Percentiles rank a stretch among this genome's conserved stretches.
phyloP scores from a whole-genome alignment of 176 grass and related monocot genomes.

The Raddia guianensis region DNA sequence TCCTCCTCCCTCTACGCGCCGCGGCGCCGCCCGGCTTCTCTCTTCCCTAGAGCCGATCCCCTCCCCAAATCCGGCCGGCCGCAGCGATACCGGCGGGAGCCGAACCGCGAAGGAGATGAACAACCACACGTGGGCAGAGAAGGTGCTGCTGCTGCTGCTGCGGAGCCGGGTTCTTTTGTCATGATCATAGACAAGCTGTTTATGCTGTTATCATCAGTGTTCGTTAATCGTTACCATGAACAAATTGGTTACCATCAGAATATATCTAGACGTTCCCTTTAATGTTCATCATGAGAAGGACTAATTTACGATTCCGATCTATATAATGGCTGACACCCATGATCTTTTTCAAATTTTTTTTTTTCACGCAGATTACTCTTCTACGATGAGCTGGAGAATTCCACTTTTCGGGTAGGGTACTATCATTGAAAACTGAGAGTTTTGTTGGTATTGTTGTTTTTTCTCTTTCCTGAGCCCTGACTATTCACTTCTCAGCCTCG shows the following conservation, averaged over 20 bases:
- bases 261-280: background rate
- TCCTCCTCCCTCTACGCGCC: too few relatives aligned
- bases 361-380: slow-evolving; percentile 27
- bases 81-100: too few relatives aligned
- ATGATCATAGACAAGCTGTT: background rate
- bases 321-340: background rate
- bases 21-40: too few relatives aligned
- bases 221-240: too few relatives aligned
- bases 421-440: background rate
- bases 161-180: background rate
- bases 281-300: background rate
- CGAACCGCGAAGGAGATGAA: too few relatives aligned
- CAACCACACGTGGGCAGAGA: too few relatives aligned
- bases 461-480: slow-evolving; percentile 4
- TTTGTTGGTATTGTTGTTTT: background rate
- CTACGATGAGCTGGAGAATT: slow-evolving; percentile 77
- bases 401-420: slow-evolving; percentile 67
- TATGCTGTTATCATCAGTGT: background rate
- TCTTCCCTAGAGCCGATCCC: too few relatives aligned
- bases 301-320: background rate
- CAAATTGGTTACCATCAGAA: background rate
- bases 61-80: too few relatives aligned
- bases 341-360: background rate
- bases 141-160: too few relatives aligned
- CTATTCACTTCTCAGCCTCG: background rate